These are phyloP conservation scores for Lactarius tabidus DNA, from an alignment of 768 basidiomycete genomes.

Conservation along the genomic window DNA sequence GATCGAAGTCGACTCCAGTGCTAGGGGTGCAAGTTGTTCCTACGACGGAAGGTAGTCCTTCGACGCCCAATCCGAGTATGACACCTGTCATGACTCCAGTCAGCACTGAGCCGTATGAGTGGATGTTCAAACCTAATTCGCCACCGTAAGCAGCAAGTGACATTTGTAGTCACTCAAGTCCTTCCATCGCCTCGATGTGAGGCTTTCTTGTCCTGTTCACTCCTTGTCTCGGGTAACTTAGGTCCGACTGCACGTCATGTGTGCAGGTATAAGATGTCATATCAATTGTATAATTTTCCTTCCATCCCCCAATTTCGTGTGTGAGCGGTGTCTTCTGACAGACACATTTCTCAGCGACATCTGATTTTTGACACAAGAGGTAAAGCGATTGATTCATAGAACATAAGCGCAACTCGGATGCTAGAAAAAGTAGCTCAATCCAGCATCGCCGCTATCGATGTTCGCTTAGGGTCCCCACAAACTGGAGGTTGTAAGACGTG, in stretches of 20 bases:
- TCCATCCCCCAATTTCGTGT: background rate
- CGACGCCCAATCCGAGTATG: background rate
- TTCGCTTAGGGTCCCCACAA: background rate
- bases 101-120: conserved; percentile 25
- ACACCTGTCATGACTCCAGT: conserved; percentile 22
- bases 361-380: background rate
- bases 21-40: conserved; percentile 18
- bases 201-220: conserved; percentile 3
- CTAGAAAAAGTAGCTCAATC: background rate
- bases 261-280: conserved; percentile 1
- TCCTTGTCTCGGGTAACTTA: background rate
- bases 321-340: background rate
- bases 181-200: conserved; percentile 10
- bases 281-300: conserved; percentile 1
- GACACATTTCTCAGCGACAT: background rate
- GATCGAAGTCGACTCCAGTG: conserved; percentile 1
- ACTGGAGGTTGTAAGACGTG: background rate
- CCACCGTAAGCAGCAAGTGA: background rate
- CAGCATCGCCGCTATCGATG: background rate
- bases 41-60: conserved; percentile 3
- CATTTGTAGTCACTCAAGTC: background rate
- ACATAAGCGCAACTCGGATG: background rate
- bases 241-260: conserved; percentile 18
- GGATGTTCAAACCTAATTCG: conserved; percentile 24
- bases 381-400: background rate